Evolutionary conservation across 2,329 filamentous ascomycete genomes (phyloP), one percentile per base, ranked within the genome.

Genomic region (Septoria linicola): DNA sequence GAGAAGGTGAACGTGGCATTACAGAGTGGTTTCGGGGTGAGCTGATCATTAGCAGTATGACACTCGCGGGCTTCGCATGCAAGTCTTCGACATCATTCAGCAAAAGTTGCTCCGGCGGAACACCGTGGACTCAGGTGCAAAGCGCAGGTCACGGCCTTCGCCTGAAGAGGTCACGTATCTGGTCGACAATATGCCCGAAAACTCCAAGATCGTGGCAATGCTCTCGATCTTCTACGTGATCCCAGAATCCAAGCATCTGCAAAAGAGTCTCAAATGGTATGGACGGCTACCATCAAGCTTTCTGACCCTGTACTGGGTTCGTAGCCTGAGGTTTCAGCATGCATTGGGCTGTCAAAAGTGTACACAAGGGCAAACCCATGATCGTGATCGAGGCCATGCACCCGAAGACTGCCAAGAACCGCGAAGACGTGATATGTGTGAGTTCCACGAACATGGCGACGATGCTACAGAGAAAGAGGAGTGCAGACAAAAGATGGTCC

Each of bases 1-100:
- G 53, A 58, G 31, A 45, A 45, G 41, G 41, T 45, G 35, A 6
- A 11, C n/a, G n/a, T n/a, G n/a, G n/a, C n/a, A n/a, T n/a, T n/a
- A n/a, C n/a, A n/a, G n/a, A n/a, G n/a, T n/a, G n/a, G n/a, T n/a
- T n/a, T n/a, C n/a, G n/a, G n/a, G n/a, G n/a, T n/a, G n/a, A n/a
- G n/a, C n/a, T n/a, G n/a, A n/a, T 31, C 6, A 7, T 6, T 13
- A 13, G 36, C 35, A 41, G 13, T 51, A 51, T 39, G 49, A 56
- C 43, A 56, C 49, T 11, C 46, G 34, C 4, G 23, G 37, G 3
- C 42, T 58, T 14, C 53, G 55, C 19, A 35, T 37, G 13, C 41
- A 41, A 14, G 30, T 43, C 19, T 42, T 51, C 17, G 41, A 58
- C 11, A 11, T 49, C 37, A 49, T 58, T 16, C 48, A 58, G 20